Base-by-base conservation (phyloP, 805 yeast genomes). In the Monosporozyma unispora region DNA sequence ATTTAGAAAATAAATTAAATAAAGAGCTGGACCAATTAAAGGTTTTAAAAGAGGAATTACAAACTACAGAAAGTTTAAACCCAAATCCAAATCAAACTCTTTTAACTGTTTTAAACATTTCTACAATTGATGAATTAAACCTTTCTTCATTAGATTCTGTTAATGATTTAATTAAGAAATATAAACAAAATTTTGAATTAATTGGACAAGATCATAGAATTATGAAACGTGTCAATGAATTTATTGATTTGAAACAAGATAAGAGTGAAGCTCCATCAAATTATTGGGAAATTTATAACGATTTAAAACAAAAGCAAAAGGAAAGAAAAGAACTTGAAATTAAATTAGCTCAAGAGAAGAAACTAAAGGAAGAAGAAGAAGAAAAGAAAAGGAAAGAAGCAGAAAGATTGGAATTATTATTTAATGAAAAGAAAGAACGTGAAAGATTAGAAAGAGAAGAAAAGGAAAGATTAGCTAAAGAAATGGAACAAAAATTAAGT, bases 281-380 rank as follows among this genome's bases (percentile, higher is more conserved):
- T 44, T 65, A 65, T 37, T 65, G 69, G 69, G 51, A 51, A 19
- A 53, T 53, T 19, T 55, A 61, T 42, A 48, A 52, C 12, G 52
- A 56, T 12, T 47, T 47, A 4, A 43, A 50, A 35, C 47, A 31
- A 11, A 48, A 38, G 29, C 40, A 31, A 40, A 39, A 44, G 41
- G 45, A 49, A 39, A 44, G 50, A 42, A 44, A 45, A 46, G 51
- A 52, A 27, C 23, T 44, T n/a, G 48, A 50, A 23, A 45, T 45
- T 10, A 45, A 48, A 31, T 18, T 46, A 45, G 39, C 22, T 25
- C n/a, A 29, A 19, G 44, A 50, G 47, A 46, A 48, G 43, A 37
- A 55, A 46, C 47, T 47, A 42, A 49, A 48, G 19, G 41, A 44
- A 42, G 55, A 53, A 16, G 54, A 56, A 28, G 57, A 49, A 31